Base-by-base conservation (phyloP, 2,329 filamentous ascomycete species). In the Alternaria brassicae region DNA sequence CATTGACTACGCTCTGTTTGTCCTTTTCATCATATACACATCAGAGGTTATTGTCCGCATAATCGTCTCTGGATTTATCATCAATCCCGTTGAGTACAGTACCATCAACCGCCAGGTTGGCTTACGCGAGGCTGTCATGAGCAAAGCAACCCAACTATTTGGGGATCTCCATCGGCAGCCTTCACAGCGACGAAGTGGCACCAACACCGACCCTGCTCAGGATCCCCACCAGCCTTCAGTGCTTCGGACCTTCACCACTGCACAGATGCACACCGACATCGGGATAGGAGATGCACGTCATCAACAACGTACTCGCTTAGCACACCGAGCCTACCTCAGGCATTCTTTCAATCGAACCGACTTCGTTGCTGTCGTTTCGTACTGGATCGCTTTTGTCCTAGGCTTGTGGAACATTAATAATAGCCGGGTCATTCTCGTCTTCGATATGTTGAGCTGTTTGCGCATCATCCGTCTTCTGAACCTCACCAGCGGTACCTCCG, bases 291-390 rank as follows among this genome's bases (percentile, higher is more conserved):
- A 95, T 84, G 72, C 84, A 83, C 64, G 91, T 85, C 81, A 96
- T 63, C 91, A 93, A 67, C 92, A 95, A 75, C 89, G 94, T 61
- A 85, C 90, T 67, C 90, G 96, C 65, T 85, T 99, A 54, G 94
- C 96, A 15, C 89, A 95, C 53, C 88, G 95, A 62, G 96, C 95
- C 1, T 98, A 97, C 77, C 81, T 99, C 55, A 88, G 95, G 15
- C 95, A 99, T 77, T 93, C 92, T 1, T 99, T 99, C 81, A 98
- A 98, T 74, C 88, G 95, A 52, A 85, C 98, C 10, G 95, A 99
- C 76, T 97, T 98, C 77, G 83, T 99, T 53, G 96, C 95, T 2
- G 91, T 99, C 7, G 84, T 95, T n/a, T 90, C 94, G 0, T 99
- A 93, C 78, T 99, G 95, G 95, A 89, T 97, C 57, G 89, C 92